Percentiles rank a stretch among this genome's conserved stretches.
Conservation (phyloP, 257 asterid genomes). For the Solanum sejunctum region DNA sequence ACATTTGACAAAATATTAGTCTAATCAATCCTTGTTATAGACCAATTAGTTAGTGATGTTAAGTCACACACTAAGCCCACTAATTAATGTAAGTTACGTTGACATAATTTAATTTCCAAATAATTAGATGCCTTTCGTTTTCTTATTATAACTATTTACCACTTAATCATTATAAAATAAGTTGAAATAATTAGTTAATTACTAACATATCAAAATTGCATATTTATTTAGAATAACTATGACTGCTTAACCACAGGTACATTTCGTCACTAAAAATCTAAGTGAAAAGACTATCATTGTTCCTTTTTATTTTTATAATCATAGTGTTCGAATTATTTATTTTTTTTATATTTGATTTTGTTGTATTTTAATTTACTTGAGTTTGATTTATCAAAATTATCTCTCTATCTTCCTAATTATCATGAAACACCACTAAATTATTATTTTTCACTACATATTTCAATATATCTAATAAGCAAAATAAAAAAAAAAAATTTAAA, state of each 20-base stretch:
- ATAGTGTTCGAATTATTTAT: not conserved
- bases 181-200: not conserved
- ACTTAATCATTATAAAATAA: not conserved
- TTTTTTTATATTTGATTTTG: not conserved
- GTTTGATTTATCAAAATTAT: not conserved
- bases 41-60: not conserved
- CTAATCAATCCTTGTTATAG: not conserved
- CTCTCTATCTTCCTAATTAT: fast-evolving
- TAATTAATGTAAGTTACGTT: not conserved
- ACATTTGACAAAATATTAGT: not conserved
- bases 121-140: not conserved
- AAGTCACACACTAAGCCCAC: not conserved
- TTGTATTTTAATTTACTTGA: not conserved
- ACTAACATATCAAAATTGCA: not conserved
- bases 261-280: not conserved
- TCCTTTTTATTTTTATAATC: not conserved
- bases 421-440: not conserved
- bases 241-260: not conserved
- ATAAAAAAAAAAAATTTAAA: not conserved
- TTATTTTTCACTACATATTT: not conserved
- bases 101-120: not conserved
- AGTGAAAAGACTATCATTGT: not conserved
- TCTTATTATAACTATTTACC: not conserved
- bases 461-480: not conserved
- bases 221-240: not conserved